phyloP scores from a whole-genome alignment of 169 alveolate genomes.

The Plasmodium coatneyi region DNA sequence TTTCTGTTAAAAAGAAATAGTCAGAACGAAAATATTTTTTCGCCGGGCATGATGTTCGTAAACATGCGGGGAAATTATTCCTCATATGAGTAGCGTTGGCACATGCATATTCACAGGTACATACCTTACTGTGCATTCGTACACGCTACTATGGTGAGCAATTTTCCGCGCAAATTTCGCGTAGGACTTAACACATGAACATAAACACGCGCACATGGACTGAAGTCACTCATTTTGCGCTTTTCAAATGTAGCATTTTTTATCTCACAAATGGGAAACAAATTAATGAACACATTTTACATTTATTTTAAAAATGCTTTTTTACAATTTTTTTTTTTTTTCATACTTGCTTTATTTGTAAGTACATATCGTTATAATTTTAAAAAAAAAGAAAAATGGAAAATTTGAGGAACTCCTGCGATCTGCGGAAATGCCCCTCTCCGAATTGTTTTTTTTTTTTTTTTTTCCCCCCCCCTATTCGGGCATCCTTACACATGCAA shows the following conservation, averaged over 20 bases:
- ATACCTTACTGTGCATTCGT: not conserved
- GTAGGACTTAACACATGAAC: not conserved
- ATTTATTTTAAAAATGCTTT: not conserved
- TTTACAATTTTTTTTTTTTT: not conserved
- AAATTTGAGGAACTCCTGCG: not conserved
- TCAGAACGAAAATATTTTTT: not conserved
- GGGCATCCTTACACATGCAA: not conserved
- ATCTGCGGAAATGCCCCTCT: not conserved
- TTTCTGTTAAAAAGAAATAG: not conserved
- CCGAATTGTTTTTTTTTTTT: not conserved
- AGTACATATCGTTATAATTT: not conserved
- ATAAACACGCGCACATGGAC: not conserved
- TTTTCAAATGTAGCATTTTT: not conserved
- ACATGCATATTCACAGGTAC: not conserved
- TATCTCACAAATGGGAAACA: not conserved
- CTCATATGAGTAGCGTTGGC: not conserved
- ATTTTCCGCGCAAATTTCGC: slow-evolving; percentile 5
- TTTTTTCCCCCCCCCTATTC: not conserved
- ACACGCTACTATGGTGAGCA: not conserved
- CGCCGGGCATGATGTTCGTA: not conserved
- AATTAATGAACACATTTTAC: not conserved
- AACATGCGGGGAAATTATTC: not conserved
- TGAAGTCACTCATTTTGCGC: not conserved
- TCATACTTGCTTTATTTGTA: not conserved
- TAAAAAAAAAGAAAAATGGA: not conserved